Evolutionary conservation across 2,329 filamentous ascomycete species (phyloP).

Genomic region (Ciborinia camelliae): DNA sequence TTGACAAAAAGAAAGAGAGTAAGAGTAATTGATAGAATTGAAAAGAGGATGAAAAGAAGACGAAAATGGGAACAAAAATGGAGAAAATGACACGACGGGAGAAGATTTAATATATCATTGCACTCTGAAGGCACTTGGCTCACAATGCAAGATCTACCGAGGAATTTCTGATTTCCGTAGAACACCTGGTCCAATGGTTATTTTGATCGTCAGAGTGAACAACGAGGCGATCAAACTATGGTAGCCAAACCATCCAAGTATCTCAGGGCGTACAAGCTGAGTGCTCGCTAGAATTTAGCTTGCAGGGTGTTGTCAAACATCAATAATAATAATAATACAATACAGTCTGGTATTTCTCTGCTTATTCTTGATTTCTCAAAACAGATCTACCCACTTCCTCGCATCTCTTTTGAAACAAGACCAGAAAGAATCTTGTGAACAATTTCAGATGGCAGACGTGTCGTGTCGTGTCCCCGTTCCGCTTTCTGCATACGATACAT

Average conservation of each 20-base stretch:
- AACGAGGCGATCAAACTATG: neutral
- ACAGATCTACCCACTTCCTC: neutral
- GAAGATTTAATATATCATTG: neutral
- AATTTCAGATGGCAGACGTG: neutral
- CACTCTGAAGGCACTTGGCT: neutral
- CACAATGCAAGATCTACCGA: neutral
- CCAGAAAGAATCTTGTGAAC: neutral
- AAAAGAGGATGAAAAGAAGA: no score
- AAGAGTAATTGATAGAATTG: neutral
- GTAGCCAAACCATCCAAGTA: neutral
- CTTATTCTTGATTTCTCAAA: neutral
- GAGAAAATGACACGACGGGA: neutral
- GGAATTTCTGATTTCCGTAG: neutral
- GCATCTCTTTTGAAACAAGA: neutral
- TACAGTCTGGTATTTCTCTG: no score
- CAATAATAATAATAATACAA: no score
- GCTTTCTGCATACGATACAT: no score
- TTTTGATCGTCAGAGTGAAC: neutral
- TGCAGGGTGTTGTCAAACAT: conserved; percentile 1
- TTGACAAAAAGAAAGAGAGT: neutral
- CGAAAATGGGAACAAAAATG: neutral
- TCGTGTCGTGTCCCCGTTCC: no score
- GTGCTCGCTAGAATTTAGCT: neutral
- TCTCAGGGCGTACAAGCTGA: neutral
- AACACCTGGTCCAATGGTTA: conserved; percentile 12